A percentile compares a stretch with the other conserved stretches of the same genome.
These are phyloP conservation scores for Metschnikowia orientalis DNA, from an alignment of 805 yeast species.

Conservation along the genomic window DNA sequence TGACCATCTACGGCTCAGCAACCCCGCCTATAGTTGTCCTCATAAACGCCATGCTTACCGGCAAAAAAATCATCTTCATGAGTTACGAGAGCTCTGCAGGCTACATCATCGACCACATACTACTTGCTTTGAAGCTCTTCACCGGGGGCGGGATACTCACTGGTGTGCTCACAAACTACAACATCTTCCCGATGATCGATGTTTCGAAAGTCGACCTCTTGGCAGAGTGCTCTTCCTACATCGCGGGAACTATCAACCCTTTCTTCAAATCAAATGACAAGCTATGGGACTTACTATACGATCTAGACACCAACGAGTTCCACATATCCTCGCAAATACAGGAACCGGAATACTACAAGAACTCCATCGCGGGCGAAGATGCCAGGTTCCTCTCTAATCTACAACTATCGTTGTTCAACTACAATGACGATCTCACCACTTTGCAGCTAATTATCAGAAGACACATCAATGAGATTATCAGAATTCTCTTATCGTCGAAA, in stretches of 20 bases:
- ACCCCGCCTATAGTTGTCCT: constrained; percentile 45
- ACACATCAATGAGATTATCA: constrained; percentile 40
- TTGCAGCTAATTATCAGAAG: constrained; percentile 40
- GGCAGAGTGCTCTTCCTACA: constrained; percentile 36
- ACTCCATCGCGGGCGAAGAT: constrained; percentile 42
- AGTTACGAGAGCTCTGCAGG: constrained; percentile 39
- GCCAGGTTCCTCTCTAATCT: constrained; percentile 41
- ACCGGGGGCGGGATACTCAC: constrained; percentile 41
- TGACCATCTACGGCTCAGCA: constrained; percentile 49
- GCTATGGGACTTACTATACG: constrained; percentile 59
- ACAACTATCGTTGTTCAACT: constrained; percentile 39
- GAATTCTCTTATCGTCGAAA: constrained; percentile 36
- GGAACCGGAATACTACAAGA: constrained; percentile 22
- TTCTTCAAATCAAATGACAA: constrained; percentile 51
- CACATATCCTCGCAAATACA: constrained; percentile 23
- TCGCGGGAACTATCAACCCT: constrained; percentile 68
- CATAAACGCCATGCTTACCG: constrained; percentile 36
- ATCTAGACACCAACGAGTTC: constrained; percentile 50
- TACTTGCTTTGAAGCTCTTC: constrained; percentile 40
- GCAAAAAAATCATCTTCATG: constrained; percentile 37
- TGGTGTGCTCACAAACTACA: constrained; percentile 33
- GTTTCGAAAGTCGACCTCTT: constrained; percentile 52
- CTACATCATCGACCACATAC: constrained; percentile 37
- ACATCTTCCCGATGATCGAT: constrained; percentile 58
- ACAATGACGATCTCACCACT: constrained; percentile 45